Percentiles rank a stretch among this genome's conserved stretches.
phyloP scores from a whole-genome alignment of 2,329 filamentous ascomycete species.

The Aspergillus unguis region DNA sequence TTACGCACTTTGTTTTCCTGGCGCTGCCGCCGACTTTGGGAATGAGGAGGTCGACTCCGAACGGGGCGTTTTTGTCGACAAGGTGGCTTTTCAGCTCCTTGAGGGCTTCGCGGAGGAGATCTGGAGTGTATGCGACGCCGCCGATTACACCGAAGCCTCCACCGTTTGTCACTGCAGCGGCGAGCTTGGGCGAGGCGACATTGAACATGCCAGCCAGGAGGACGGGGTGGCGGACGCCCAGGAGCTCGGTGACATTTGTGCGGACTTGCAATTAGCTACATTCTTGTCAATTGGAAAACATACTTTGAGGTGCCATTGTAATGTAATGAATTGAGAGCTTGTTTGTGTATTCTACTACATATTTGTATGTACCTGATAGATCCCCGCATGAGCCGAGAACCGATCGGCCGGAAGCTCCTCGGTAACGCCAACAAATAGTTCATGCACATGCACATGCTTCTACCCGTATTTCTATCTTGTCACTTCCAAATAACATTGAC shows the following conservation, averaged over 20 bases:
- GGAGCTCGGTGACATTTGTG: conserved; percentile 88
- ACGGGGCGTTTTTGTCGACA: conserved; percentile 20
- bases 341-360: not conserved
- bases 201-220: conserved; percentile 99
- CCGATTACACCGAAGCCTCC: conserved; percentile 96
- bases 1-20: conserved; percentile 79
- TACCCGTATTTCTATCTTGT: not conserved
- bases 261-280: conserved; percentile 60
- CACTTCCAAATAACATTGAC: not conserved
- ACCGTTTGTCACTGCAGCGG: conserved; percentile 93
- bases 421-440: not conserved
- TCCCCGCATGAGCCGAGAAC: too few relatives aligned
- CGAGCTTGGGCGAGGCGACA: conserved; percentile 91
- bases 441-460: not conserved
- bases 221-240: conserved; percentile 95
- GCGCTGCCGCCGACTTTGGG: conserved; percentile 93
- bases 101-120: conserved; percentile 95
- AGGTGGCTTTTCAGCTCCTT: conserved; percentile 71
- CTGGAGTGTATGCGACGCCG: conserved; percentile 85
- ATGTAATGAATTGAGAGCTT: not conserved
- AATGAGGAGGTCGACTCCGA: conserved; percentile 59
- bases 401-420: too few relatives aligned
- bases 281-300: not conserved
- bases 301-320: too few relatives aligned
- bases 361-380: not conserved